Evolutionary conservation across 2,329 filamentous ascomycete species (phyloP).

Genomic region (Tricladium varicosporioides): DNA sequence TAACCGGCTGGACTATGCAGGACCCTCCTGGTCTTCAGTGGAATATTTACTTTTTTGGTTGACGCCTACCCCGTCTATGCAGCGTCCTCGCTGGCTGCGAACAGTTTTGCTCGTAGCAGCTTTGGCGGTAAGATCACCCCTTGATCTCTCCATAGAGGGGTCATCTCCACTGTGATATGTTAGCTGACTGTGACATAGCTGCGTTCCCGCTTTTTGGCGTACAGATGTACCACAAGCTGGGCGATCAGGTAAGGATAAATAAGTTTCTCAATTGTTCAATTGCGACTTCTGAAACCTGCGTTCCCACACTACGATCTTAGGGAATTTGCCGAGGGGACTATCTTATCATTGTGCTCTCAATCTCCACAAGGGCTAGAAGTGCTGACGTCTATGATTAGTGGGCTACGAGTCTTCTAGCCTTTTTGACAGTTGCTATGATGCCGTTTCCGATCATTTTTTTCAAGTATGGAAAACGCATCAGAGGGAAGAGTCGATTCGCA

Average conservation of each 20-base stretch:
- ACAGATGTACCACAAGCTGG: constrained; percentile 68
- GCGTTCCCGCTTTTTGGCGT: constrained; percentile 74
- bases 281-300: neutral
- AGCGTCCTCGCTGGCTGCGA: constrained; percentile 77
- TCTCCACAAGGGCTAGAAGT: neutral
- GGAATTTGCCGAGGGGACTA: too few relatives aligned
- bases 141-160: neutral
- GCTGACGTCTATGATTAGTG: constrained; percentile 41
- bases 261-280: neutral
- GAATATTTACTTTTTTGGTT: constrained; percentile 80
- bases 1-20: constrained; percentile 43
- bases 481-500: constrained; percentile 51
- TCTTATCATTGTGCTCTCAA: neutral
- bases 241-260: constrained; percentile 47
- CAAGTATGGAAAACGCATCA: constrained; percentile 56
- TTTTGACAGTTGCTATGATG: constrained; percentile 59
- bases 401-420: constrained; percentile 61
- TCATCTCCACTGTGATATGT: constrained; percentile 13
- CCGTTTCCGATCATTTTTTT: constrained; percentile 66
- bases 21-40: constrained; percentile 74
- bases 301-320: neutral
- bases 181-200: constrained; percentile 44
- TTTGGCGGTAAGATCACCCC: constrained; percentile 54
- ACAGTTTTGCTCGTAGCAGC: constrained; percentile 73
- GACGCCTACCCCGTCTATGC: constrained; percentile 76